Base-by-base conservation (phyloP, 106 monocot genomes). In the Platanthera zijinensis region DNA sequence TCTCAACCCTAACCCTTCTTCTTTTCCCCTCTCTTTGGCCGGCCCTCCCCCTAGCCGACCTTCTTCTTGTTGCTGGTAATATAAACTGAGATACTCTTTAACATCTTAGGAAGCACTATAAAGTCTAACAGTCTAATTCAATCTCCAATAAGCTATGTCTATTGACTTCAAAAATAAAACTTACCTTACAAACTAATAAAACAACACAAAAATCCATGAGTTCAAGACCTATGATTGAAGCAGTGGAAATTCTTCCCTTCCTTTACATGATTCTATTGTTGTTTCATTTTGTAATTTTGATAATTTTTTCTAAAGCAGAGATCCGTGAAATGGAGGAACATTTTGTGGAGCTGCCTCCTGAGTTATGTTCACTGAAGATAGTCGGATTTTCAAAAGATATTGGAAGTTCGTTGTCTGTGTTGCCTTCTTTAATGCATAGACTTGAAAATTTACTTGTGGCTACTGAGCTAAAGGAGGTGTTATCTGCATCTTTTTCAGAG, bases 301-400 rank as follows among this genome's bases (percentile, higher is more conserved):
- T 5, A 28, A 66, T 81, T 74, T 76, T 10, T 72, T 30, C 47
- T 76, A 57, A 77, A 85, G 47, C 89, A 90, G 99, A 90, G 75
- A 73, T 77, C 5, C 84, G 82, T 62, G 88, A 85, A 74, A 13
- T 81, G 18, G 48, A 70, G 77, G 99, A 99, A 76, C 82, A 94
- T 25, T 94, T 99, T 82, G 89, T 94, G 74, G 85, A 92, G 84
- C 74, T 99, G 73, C 92, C 94, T 80, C 86, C 99, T 63, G 99
- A 99, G 74, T 30, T 90, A 39, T 99, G 99, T 77, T 82, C 52
- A 6, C 74, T 99, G 76, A 99, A 94, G 77, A 92, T 99, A 73
- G 62, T 88, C 79, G 94, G 94, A 49, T 99, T 99, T 79, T 90
- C 99, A 9, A 99, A 99, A 80, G 94, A 94, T 72, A 87, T 99